Percentiles rank a stretch among this genome's conserved stretches.
Conservation (phyloP, 768 basidiomycete genomes). For the Calocera viscosa region DNA sequence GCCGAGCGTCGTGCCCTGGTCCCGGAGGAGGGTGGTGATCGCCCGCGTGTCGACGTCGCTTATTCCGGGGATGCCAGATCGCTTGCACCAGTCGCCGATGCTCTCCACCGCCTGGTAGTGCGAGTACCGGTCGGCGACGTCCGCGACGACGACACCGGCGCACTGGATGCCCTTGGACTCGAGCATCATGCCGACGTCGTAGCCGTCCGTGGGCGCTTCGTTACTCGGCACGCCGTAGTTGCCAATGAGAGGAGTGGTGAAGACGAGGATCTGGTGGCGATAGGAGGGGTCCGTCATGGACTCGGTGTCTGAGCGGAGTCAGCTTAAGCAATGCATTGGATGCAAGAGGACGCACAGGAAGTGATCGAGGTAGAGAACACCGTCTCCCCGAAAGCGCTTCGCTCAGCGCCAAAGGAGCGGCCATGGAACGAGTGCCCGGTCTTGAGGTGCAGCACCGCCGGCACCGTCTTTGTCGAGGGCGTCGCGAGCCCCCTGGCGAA, state of each 20-base stretch:
- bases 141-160: slow-evolving; percentile 81
- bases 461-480: slow-evolving; percentile 30
- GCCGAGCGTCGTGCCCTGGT: slow-evolving; percentile 94
- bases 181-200: slow-evolving; percentile 75
- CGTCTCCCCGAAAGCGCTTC: slow-evolving; percentile 86
- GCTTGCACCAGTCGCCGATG: slow-evolving; percentile 82
- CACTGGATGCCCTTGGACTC: slow-evolving; percentile 87
- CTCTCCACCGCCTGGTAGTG: slow-evolving; percentile 92
- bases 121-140: slow-evolving; percentile 88
- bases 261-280: slow-evolving; percentile 93
- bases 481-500: slow-evolving; percentile 28
- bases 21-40: slow-evolving; percentile 82
- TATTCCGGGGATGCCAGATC: slow-evolving; percentile 80
- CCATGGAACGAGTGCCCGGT: slow-evolving; percentile 88
- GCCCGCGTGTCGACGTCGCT: slow-evolving; percentile 97
- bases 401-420: slow-evolving; percentile 75
- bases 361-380: slow-evolving; percentile 99
- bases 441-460: slow-evolving; percentile 84
- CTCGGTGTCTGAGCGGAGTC: slow-evolving; percentile 66
- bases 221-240: slow-evolving; percentile 95
- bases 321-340: background rate
- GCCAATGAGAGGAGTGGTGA: slow-evolving; percentile 95
- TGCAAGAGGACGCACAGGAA: slow-evolving; percentile 52
- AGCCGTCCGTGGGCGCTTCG: slow-evolving; percentile 51
- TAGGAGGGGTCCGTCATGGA: slow-evolving; percentile 99